phyloP scores from a whole-genome alignment of 768 basidiomycete species.

The Mycena chlorophos region DNA sequence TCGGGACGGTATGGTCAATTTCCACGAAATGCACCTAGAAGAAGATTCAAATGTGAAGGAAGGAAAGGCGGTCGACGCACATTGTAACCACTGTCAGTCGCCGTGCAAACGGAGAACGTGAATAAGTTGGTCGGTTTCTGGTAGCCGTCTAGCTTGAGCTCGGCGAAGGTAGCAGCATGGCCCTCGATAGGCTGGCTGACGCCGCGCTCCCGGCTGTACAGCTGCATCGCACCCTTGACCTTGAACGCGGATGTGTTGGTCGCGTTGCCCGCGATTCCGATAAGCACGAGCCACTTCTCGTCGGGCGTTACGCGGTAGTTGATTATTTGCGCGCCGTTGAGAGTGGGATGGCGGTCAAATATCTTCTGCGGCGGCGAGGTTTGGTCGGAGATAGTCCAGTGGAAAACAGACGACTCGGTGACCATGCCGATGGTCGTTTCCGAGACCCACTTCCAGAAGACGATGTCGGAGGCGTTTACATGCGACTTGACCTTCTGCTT shows the following conservation, averaged over 20 bases:
- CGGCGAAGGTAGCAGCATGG: slow-evolving; percentile 95
- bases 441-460: slow-evolving; percentile 99
- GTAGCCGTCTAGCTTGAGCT: slow-evolving; percentile 87
- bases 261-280: slow-evolving; percentile 91
- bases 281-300: slow-evolving; percentile 95
- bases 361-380: slow-evolving; percentile 86
- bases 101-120: slow-evolving; percentile 91
- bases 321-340: slow-evolving; percentile 94
- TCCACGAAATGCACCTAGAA: slow-evolving; percentile 93
- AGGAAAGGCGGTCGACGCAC: too few species aligned
- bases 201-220: slow-evolving; percentile 88
- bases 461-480: slow-evolving; percentile 87
- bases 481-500: slow-evolving; percentile 98
- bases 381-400: slow-evolving; percentile 80
- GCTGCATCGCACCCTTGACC: slow-evolving; percentile 97
- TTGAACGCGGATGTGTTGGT: slow-evolving; percentile 96
- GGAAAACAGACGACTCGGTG: slow-evolving; percentile 89
- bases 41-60: neutral
- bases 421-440: slow-evolving; percentile 92
- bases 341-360: slow-evolving; percentile 95
- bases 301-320: slow-evolving; percentile 93
- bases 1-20: slow-evolving; percentile 93
- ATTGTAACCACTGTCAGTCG: slow-evolving; percentile 98
- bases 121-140: slow-evolving; percentile 87
- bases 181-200: slow-evolving; percentile 99